Percentiles rank a stretch among this genome's conserved stretches.
Conservation (phyloP, 1,139 yeast genomes). For the Candida sp. region DNA sequence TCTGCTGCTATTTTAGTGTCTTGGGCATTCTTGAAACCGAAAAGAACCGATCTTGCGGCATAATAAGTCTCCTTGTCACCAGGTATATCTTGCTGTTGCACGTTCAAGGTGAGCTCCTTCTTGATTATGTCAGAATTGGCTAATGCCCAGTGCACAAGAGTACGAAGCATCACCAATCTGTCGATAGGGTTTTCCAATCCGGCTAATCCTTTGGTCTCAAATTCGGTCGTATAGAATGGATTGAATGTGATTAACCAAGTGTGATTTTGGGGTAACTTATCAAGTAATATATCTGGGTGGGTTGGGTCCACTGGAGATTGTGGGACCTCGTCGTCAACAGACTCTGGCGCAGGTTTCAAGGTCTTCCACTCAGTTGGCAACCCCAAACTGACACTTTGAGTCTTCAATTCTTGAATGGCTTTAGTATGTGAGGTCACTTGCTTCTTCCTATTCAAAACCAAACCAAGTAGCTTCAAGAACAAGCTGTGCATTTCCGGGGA, state of each 20-base stretch:
- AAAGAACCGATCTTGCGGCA: slow-evolving; percentile 41
- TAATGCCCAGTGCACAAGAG: slow-evolving; percentile 54
- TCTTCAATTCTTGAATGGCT: slow-evolving; percentile 47
- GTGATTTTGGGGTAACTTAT: slow-evolving; percentile 16
- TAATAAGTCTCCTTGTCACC: slow-evolving; percentile 52
- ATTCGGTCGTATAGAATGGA: slow-evolving; percentile 40
- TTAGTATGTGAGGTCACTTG: slow-evolving; percentile 31
- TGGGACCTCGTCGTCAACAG: slow-evolving; percentile 18
- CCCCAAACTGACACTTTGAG: slow-evolving; percentile 36
- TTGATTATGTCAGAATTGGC: slow-evolving; percentile 48
- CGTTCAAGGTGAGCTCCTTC: slow-evolving; percentile 30
- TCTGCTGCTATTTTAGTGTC: slow-evolving; percentile 37
- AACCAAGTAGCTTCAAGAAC: slow-evolving; percentile 36
- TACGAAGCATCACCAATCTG: slow-evolving; percentile 49
- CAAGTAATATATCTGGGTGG: slow-evolving; percentile 40
- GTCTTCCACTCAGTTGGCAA: slow-evolving; percentile 51
- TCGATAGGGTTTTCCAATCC: slow-evolving; percentile 48
- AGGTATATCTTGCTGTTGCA: slow-evolving; percentile 44
- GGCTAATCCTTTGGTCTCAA: slow-evolving; percentile 47
- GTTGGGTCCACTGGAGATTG: slow-evolving; percentile 36
- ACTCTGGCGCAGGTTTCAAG: slow-evolving; percentile 20
- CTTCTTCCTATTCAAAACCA: slow-evolving; percentile 47
- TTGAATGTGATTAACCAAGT: slow-evolving; percentile 19
- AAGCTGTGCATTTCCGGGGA: slow-evolving; percentile 39
- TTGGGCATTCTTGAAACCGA: slow-evolving; percentile 38